A percentile compares a stretch with the other conserved stretches of the same genome.
Evolutionary conservation across 331 rosid genomes (phyloP).

Genomic region (Rhamnella rubrinervis): DNA sequence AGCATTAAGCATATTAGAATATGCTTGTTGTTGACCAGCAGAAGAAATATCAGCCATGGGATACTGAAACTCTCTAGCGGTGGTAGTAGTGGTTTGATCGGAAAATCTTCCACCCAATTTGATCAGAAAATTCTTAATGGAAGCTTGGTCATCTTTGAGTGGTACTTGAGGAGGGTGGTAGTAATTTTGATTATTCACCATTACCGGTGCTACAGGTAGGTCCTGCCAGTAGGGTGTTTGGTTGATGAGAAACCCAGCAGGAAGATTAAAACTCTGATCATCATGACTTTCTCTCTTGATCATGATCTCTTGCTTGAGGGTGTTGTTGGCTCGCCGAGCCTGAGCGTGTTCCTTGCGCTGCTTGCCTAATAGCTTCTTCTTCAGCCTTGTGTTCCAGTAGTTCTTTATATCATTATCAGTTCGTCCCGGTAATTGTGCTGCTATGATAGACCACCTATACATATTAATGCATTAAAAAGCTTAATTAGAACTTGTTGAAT

Average conservation of each 20-base stretch:
- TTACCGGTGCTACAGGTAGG: too few relatives aligned
- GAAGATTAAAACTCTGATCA: conserved; percentile 4
- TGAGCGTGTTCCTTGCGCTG: conserved; percentile 65
- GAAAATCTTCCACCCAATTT: conserved; percentile 51
- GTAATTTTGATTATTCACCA: conserved; percentile 21
- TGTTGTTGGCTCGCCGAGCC: conserved; percentile 39
- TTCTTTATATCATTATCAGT: conserved; percentile 97
- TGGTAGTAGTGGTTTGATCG: conserved; percentile 4
- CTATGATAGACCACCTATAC: conserved; percentile 93
- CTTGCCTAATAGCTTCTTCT: conserved; percentile 85
- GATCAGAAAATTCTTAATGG: conserved; percentile 41
- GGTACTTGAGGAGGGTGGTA: conserved; percentile 26
- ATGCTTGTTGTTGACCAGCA: too few relatives aligned
- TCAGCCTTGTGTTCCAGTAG: conserved; percentile 94
- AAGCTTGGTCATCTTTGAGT: conserved; percentile 34
- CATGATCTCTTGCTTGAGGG: conserved; percentile 48
- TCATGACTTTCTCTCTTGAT: conserved; percentile 41
- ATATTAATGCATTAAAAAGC: not conserved
- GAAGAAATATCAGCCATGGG: too few relatives aligned
- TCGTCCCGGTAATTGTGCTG: conserved; percentile 91
- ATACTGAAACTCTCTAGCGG: conserved; percentile 4
- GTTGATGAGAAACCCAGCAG: conserved; percentile 23
- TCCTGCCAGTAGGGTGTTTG: conserved; percentile 48
- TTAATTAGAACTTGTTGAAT: not conserved
- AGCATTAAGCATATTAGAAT: not conserved